Evolutionary conservation across 2,329 filamentous ascomycete genomes (phyloP).

Genomic region (Colletotrichum brevisporum): DNA sequence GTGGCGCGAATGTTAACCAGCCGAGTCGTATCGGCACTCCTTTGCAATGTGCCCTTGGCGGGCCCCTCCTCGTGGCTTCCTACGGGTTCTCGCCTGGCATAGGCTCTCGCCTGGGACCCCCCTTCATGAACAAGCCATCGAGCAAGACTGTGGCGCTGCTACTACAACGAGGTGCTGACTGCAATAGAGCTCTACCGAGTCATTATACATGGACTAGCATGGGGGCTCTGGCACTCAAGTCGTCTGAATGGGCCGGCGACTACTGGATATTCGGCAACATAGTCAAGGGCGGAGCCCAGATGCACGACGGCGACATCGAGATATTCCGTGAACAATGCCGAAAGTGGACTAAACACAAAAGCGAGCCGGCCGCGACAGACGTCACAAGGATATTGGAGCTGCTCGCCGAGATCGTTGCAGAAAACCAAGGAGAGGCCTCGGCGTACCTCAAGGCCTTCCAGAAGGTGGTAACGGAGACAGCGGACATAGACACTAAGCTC

Average conservation of each 20-base stretch:
- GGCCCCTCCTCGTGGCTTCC: not conserved
- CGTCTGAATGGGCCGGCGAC: constrained; percentile 9
- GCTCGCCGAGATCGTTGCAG: not conserved
- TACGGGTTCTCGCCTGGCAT: not conserved
- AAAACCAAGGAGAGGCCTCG: not conserved
- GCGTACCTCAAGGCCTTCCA: constrained; percentile 28
- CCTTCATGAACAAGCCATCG: not conserved
- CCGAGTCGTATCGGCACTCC: constrained; percentile 17
- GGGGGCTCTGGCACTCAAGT: constrained; percentile 13
- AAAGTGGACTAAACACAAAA: constrained; percentile 1
- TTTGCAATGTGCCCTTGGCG: constrained; percentile 28
- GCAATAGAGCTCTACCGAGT: not conserved
- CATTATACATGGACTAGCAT: constrained; percentile 2
- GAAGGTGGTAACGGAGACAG: not conserved
- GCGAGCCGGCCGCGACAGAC: not conserved
- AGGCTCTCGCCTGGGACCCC: not conserved
- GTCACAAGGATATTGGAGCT: not conserved
- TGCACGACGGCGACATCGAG: constrained; percentile 4
- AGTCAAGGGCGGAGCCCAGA: not conserved
- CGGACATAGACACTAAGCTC: constrained; percentile 1
- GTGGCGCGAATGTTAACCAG: not conserved
- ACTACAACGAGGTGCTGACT: constrained; percentile 11
- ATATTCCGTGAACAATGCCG: constrained; percentile 10
- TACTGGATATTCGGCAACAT: constrained; percentile 6
- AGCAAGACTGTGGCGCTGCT: not conserved